Evolutionary conservation across 225 moss, liverwort and hornwort genomes (phyloP).

Genomic region (Asterella californica): DNA sequence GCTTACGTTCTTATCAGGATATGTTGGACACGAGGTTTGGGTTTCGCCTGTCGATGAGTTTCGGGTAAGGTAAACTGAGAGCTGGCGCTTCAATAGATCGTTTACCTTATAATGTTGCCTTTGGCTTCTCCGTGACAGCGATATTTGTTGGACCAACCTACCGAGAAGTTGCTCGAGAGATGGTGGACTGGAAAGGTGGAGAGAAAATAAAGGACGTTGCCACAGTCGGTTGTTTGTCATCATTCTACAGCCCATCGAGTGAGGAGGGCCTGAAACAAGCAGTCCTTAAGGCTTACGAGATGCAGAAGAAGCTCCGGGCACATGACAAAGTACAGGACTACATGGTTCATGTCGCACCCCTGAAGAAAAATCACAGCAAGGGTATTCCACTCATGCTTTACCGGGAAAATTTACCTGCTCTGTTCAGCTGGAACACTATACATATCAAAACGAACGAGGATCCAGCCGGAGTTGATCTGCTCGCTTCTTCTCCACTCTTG

Average conservation of each 20-base stretch:
- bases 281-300: constrained; percentile 33
- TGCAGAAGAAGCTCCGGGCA: constrained; percentile 34
- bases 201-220: constrained; percentile 26
- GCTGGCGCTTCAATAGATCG: neutral
- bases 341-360: constrained; percentile 31
- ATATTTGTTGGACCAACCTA: constrained; percentile 44
- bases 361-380: constrained; percentile 12
- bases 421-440: constrained; percentile 34
- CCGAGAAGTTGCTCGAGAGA: constrained; percentile 37
- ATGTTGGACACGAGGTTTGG: neutral
- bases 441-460: constrained; percentile 36
- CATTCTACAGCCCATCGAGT: constrained; percentile 2
- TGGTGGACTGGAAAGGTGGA: constrained; percentile 38
- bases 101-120: neutral
- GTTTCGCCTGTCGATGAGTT: neutral
- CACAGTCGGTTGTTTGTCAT: constrained; percentile 7
- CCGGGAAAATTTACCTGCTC: constrained; percentile 36
- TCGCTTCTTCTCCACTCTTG: constrained; percentile 33
- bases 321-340: constrained; percentile 21
- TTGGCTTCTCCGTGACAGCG: constrained; percentile 19
- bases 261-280: constrained; percentile 30
- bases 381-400: constrained; percentile 27
- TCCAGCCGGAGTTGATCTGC: constrained; percentile 37
- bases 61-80: neutral
- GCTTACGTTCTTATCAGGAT: neutral